Base-by-base conservation (phyloP, 1,139 yeast species). In the Diutina neorugosa region DNA sequence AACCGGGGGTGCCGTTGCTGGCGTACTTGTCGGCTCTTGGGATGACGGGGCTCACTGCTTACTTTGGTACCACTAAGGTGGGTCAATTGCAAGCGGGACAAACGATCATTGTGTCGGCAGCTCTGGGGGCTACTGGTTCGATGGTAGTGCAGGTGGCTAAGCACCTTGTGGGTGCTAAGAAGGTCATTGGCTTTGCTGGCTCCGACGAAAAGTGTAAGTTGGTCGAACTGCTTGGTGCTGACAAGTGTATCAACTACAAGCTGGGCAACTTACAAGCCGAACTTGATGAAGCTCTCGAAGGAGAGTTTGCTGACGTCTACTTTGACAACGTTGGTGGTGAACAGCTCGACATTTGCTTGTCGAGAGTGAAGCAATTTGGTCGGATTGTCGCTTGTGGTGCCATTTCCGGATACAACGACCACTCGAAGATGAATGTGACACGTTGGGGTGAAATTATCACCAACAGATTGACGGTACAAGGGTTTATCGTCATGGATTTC, bases 111-210 rank as follows among this genome's bases (percentile, higher is more conserved):
- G 71, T 83, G 42, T 78, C 85, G 25, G 88, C 86, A 54, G 89
- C 89, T 23, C 78, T 86, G 6, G 84, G 90, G 57, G 87, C 87
- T 25, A 83, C 84, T 42, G 89, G 90, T 27, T 72, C 81, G n/a
- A 66, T 76, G 54, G 81, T 73, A 40, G 78, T 81, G 47, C 88
- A 82, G 64, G 61, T 82, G 34, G 84, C 87, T 51, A 72, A 80
- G 57, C 68, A 77, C 53, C 63, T 79, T 14, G 69, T 77, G 60
- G 78, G 78, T 51, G 83, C 83, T 41, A 66, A 70, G 53, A 77
- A 71, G 58, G 84, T 84, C 41, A 72, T 83, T 62, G 89, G 85
- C 53, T 74, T 82, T 59, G 81, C 87, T 20, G 86, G 89, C 55
- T 77, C 83, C 19, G 69, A 67, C 16, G 84, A 73, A 20, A 84